phyloP scores from a whole-genome alignment of 2,329 filamentous ascomycete species.

The Neofusicoccum sp. region DNA sequence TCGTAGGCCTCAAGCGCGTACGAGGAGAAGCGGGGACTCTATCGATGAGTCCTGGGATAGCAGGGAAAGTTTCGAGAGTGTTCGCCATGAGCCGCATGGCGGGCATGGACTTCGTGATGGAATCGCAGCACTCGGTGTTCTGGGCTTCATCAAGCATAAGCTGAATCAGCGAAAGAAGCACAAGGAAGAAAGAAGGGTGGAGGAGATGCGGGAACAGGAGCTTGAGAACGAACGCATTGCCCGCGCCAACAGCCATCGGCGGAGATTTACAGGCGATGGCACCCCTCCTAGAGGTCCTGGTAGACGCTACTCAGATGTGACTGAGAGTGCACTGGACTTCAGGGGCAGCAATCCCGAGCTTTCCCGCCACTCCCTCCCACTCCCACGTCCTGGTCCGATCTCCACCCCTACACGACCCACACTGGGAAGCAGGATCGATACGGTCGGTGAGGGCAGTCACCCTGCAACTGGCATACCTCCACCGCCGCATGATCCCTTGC shows the following conservation, averaged over 20 bases:
- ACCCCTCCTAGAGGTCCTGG: slow-evolving; percentile 30
- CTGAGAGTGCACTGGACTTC: slow-evolving; percentile 46
- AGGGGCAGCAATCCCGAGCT: slow-evolving; percentile 49
- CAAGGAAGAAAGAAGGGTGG: slow-evolving; percentile 64
- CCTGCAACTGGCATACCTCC: slow-evolving; percentile 30
- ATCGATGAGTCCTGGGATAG: slow-evolving; percentile 23
- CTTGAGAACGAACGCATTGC: slow-evolving; percentile 56
- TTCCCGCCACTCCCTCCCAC: slow-evolving; percentile 37
- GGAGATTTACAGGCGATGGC: slow-evolving; percentile 71
- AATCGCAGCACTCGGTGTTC: slow-evolving; percentile 51
- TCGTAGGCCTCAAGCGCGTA: slow-evolving; percentile 24
- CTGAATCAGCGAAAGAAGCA: slow-evolving; percentile 57
- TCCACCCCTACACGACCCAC: slow-evolving; percentile 27
- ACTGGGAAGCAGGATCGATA: slow-evolving; percentile 29
- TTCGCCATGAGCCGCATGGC: slow-evolving; percentile 34
- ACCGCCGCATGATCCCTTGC: slow-evolving; percentile 35
- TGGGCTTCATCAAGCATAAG: slow-evolving; percentile 47
- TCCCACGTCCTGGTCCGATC: slow-evolving; percentile 22
- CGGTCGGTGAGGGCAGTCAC: slow-evolving; percentile 19
- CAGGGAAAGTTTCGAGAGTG: slow-evolving; percentile 31
- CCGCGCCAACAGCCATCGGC: slow-evolving; percentile 57
- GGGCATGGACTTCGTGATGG: slow-evolving; percentile 45
- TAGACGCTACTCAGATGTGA: slow-evolving; percentile 40
- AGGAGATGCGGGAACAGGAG: slow-evolving; percentile 54
- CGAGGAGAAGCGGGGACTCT: slow-evolving; percentile 21